Base-by-base conservation (phyloP, 1,284 basidiomycete genomes). In the Rhodofomes roseus region DNA sequence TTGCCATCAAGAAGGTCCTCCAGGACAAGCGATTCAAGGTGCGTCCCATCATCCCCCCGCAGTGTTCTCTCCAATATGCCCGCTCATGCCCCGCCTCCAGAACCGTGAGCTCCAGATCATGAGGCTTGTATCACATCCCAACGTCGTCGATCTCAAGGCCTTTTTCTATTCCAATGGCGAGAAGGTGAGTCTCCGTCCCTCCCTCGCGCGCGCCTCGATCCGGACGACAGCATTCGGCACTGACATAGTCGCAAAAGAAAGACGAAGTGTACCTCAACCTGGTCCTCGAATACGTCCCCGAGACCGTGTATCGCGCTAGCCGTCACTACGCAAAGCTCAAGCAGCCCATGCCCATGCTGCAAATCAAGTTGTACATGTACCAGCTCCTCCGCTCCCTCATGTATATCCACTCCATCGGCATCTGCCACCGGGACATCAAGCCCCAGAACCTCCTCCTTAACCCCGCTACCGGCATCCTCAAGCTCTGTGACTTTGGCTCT, bases 11-110 rank as follows among this genome's bases (percentile, higher is more conserved):
- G 89, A 99, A 98, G 83, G 96, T 99, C 56, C 79, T 99, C 66
- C 96, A 99, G 83, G 96, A 99, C 82, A 99, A 99, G 85, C 89
- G 96, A 67, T 99, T 99, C 90, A 99, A 99, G 93, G 96, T 95
- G 67, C 62, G 84, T 73, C 54, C 63, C 41, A 65, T 58, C 63
- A 63, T 55, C 31, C 25, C 37, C 29, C 40, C 8, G 34, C 43
- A 14, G 23, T 34, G 37, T 31, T 44, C 34, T 27, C 31, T 56
- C 37, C 20, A 31, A 48, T 41, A 50, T 22, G 39, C 51, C 34
- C 52, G 58, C 41, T 56, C 12, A 41, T 36, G 25, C 39, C 40
- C 54, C 25, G 29, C 20, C 31, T 43, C 29, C 73, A 98, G 96
- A 99, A 99, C 81, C 96, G 96, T 71, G 96, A 99, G 79, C 83